Evolutionary conservation across 2,329 filamentous ascomycete genomes (phyloP).

Genomic region (Zasmidium citrigriseum): DNA sequence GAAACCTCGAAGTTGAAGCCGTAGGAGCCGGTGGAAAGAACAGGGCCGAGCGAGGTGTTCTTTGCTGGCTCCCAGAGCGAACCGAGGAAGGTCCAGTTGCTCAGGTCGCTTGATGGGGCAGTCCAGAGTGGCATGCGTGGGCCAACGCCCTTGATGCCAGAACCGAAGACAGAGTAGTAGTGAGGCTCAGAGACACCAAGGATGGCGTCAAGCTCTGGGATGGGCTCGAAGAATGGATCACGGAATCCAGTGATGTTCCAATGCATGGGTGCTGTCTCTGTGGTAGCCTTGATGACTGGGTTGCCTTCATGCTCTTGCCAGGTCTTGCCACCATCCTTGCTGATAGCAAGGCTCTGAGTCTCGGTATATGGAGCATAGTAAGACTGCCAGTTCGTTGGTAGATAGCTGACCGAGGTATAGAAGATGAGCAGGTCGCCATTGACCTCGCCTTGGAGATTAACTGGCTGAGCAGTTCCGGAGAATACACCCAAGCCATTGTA

Average conservation of each 20-base stretch:
- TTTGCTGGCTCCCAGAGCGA: slow-evolving; percentile 47
- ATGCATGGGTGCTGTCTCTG: slow-evolving; percentile 39
- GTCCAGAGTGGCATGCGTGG: slow-evolving; percentile 50
- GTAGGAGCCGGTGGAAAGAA: slow-evolving; percentile 46
- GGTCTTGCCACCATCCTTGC: slow-evolving; percentile 48
- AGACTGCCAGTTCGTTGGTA: slow-evolving; percentile 49
- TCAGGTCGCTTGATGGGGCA: slow-evolving; percentile 46
- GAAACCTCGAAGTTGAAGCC: slow-evolving; percentile 53
- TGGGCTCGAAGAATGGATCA: slow-evolving; percentile 39
- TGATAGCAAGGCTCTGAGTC: slow-evolving; percentile 48
- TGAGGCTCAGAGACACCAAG: slow-evolving; percentile 45
- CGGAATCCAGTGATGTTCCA: slow-evolving; percentile 49
- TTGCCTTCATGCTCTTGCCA: slow-evolving; percentile 51
- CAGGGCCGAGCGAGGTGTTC: slow-evolving; percentile 44
- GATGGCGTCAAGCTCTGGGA: slow-evolving; percentile 45
- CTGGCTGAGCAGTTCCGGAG: slow-evolving; percentile 52
- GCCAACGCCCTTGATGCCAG: slow-evolving; percentile 50
- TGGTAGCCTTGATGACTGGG: slow-evolving; percentile 44
- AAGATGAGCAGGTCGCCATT: slow-evolving; percentile 49
- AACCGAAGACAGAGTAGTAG: slow-evolving; percentile 49
- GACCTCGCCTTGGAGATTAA: slow-evolving; percentile 48
- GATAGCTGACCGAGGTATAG: slow-evolving; percentile 49
- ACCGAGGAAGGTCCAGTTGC: slow-evolving; percentile 50
- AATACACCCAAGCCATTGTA: slow-evolving; percentile 57
- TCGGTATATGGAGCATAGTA: slow-evolving; percentile 49